Conservation (phyloP, 495 filamentous ascomycete species). For the Tetracladium setigerum region DNA sequence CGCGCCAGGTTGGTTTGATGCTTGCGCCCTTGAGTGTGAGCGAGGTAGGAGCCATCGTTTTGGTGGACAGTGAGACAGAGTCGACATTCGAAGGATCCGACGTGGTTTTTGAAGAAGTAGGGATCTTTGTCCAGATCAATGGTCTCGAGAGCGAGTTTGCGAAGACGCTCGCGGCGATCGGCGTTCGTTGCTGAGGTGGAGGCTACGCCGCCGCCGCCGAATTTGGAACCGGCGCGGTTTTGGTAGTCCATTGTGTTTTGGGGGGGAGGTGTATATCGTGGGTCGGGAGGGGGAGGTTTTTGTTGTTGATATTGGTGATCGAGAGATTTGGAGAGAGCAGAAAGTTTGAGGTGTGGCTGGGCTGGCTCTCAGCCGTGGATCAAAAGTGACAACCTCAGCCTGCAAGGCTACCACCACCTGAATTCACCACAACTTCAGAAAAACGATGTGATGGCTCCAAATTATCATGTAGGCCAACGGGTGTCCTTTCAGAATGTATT, state of each 20-base stretch:
- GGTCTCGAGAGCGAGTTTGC: conserved; percentile 94
- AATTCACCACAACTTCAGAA: not conserved
- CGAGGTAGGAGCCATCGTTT: conserved; percentile 98
- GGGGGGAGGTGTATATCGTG: not conserved
- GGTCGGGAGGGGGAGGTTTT: not conserved
- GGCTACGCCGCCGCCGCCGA: conserved; percentile 95
- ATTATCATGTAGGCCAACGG: conserved; percentile 54
- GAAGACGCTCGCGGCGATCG: conserved; percentile 92
- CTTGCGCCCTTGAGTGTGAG: conserved; percentile 97
- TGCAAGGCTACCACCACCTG: conserved; percentile 4
- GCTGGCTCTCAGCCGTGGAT: not conserved
- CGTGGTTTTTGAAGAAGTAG: conserved; percentile 99
- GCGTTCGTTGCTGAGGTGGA: conserved; percentile 90
- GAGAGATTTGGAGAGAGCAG: conserved; percentile 1
- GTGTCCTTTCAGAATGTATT: conserved; percentile 64
- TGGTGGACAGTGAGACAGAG: conserved; percentile 99
- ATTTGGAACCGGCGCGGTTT: conserved; percentile 96
- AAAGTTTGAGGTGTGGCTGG: not conserved
- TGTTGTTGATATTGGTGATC: not conserved
- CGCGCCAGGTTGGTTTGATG: conserved; percentile 99
- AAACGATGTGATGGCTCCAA: conserved; percentile 21
- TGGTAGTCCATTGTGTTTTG: conserved; percentile 52
- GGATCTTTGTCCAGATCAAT: conserved; percentile 99
- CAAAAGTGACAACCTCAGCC: conserved; percentile 10
- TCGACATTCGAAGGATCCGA: conserved; percentile 96